These are phyloP conservation scores for Fusarium pseudonygamai DNA, from an alignment of 2,329 filamentous ascomycete genomes.

Conservation along the genomic window DNA sequence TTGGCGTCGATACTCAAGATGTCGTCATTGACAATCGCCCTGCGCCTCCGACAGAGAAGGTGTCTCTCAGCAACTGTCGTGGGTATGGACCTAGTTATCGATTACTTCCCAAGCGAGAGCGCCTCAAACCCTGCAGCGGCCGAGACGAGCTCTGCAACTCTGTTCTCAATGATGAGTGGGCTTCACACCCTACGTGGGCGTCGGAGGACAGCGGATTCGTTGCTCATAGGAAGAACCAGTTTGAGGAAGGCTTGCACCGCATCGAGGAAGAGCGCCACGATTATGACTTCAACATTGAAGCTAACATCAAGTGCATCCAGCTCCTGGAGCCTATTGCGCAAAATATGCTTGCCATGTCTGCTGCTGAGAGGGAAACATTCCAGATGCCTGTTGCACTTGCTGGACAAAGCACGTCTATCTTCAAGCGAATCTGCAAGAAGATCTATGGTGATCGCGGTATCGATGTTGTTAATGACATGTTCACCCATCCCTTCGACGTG, in stretches of 20 bases:
- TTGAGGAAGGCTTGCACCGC: constrained; percentile 91
- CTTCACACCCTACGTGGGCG: constrained; percentile 97
- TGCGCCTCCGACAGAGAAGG: constrained; percentile 77
- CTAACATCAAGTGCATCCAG: constrained; percentile 93
- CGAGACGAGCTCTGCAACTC: constrained; percentile 93
- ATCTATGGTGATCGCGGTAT: constrained; percentile 91
- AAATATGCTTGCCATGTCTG: constrained; percentile 82
- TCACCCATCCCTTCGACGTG: constrained; percentile 83
- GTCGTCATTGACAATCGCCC: constrained; percentile 82
- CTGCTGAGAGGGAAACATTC: constrained; percentile 77
- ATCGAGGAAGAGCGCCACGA: constrained; percentile 99
- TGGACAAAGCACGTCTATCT: constrained; percentile 94
- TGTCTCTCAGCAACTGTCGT: constrained; percentile 95
- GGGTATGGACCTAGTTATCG: constrained; percentile 97
- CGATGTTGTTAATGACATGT: constrained; percentile 88
- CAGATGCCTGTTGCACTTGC: constrained; percentile 84
- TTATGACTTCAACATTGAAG: constrained; percentile 98
- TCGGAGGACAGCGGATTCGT: constrained; percentile 98
- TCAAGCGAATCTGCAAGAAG: constrained; percentile 97
- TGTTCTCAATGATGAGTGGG: constrained; percentile 97
- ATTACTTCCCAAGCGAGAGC: constrained; percentile 87
- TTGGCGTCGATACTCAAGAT: constrained; percentile 80
- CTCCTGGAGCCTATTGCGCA: constrained; percentile 94
- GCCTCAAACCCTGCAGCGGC: constrained; percentile 90
- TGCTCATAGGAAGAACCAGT: constrained; percentile 95